Evolutionary conservation across 768 basidiomycete species (phyloP), one percentile per base, ranked within the genome.

Genomic region (Sistotremastrum suecicum): DNA sequence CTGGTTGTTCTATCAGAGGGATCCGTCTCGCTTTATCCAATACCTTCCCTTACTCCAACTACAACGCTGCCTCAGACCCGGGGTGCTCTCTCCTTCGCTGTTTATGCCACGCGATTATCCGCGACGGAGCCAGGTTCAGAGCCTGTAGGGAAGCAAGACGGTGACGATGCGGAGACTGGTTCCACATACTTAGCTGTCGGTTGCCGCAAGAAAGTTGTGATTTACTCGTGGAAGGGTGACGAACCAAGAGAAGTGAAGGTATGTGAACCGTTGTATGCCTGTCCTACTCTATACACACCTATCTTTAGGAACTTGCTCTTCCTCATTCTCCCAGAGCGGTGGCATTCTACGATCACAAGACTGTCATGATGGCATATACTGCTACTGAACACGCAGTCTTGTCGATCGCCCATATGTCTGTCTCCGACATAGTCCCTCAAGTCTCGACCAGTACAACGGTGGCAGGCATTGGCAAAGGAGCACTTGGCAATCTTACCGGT

Each of bases 281-380:
- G 47, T 34, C 11, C 41, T 29, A 41, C 9, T 39, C 20, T 33
- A 48, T 48, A 46, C 46, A 41, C 20, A 35, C 43, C 4, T n/a
- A 5, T 34, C 39, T 20, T n/a, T 31, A 92, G 85, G 94, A 98
- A 72, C 66, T 78, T 3, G 55, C 68, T 0, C 68, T 97, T 3
- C 85, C 92, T 8, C 94, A 98, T 58, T 90, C 91, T 6, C 81
- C 95, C n/a, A 76, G 95, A 37, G 69, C 74, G 0, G 79, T 95
- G 42, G 68, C 79, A 2, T 92, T 97, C 58, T 61, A 88, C 42
- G 66, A 76, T 49, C 54, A 72, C 4, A 69, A 77, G 29, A 67
- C 67, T 1, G 67, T 74, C 6, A 82, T 83, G 52, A 77, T 91
- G 51, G 86, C 83, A 0, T 90, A 90, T 59, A 76, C 84, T n/a